These are phyloP conservation scores for Stemphylium beticola DNA, from an alignment of 2,329 filamentous ascomycete species.

Conservation along the genomic window DNA sequence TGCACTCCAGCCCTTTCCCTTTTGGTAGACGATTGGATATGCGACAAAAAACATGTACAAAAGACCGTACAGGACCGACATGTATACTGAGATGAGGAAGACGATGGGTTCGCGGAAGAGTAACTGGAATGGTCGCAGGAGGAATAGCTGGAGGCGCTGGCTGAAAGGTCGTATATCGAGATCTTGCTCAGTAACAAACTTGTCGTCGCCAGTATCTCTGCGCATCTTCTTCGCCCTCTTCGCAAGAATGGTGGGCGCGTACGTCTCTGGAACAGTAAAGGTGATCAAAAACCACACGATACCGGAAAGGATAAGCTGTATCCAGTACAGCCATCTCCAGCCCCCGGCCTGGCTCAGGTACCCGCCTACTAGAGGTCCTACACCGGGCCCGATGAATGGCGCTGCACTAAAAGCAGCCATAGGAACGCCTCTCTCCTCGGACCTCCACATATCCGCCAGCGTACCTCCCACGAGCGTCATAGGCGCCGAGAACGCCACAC, in stretches of 20 bases:
- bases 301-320: conserved; percentile 78
- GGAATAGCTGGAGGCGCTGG: conserved; percentile 74
- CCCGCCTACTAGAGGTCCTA: conserved; percentile 68
- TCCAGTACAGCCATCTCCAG: conserved; percentile 88
- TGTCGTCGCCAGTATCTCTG: conserved; percentile 68
- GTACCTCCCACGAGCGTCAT: conserved; percentile 88
- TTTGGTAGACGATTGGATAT: conserved; percentile 70
- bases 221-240: conserved; percentile 74
- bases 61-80: conserved; percentile 79
- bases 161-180: conserved; percentile 73
- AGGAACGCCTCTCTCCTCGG: conserved; percentile 81
- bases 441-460: conserved; percentile 81
- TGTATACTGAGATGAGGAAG: conserved; percentile 82
- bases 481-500: conserved; percentile 82
- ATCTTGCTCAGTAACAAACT: conserved; percentile 80
- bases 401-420: conserved; percentile 87
- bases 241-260: conserved; percentile 78
- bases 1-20: conserved; percentile 78
- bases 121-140: conserved; percentile 83
- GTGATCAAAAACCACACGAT: conserved; percentile 76
- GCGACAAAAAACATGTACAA: conserved; percentile 73
- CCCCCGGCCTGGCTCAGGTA: conserved; percentile 72
- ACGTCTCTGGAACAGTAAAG: conserved; percentile 91
- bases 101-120: conserved; percentile 86
- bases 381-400: conserved; percentile 81